phyloP scores from a whole-genome alignment of 1,139 yeast genomes.

The Protomyces inundatus region DNA sequence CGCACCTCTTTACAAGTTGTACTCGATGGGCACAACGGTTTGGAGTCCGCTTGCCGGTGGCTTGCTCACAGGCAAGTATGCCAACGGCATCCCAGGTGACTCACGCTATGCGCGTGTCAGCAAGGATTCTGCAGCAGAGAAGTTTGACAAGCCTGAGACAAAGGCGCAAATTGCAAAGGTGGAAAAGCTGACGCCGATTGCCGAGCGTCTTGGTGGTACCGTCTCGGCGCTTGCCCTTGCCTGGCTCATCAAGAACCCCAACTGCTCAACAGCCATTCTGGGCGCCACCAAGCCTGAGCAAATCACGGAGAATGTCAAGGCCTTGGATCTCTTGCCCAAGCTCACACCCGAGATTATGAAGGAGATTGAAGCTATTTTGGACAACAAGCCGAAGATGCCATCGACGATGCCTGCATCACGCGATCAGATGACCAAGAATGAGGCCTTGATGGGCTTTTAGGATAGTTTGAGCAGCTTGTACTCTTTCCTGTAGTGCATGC shows the following conservation, averaged over 20 bases:
- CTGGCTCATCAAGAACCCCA: conserved; percentile 37
- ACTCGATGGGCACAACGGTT: conserved; percentile 39
- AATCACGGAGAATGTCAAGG: conserved; percentile 37
- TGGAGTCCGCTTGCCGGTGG: conserved; percentile 39
- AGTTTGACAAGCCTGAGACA: conserved; percentile 34
- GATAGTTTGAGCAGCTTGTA: no score
- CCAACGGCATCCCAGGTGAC: conserved; percentile 36
- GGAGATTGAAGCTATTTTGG: conserved; percentile 37
- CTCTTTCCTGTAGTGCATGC: no score
- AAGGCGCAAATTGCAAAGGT: conserved; percentile 35
- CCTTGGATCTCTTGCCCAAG: conserved; percentile 37
- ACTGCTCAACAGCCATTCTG: conserved; percentile 39
- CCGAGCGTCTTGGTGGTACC: conserved; percentile 36
- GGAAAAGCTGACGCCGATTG: conserved; percentile 34
- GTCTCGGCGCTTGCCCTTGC: conserved; percentile 39
- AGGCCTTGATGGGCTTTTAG: conserved; percentile 4
- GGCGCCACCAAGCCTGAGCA: conserved; percentile 41
- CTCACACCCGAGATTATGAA: conserved; percentile 37
- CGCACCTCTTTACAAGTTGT: conserved; percentile 37
- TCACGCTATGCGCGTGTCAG: conserved; percentile 33
- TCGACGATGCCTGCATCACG: conserved; percentile 17
- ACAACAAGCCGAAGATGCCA: conserved; percentile 35
- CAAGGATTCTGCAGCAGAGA: conserved; percentile 29
- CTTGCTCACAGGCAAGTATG: conserved; percentile 39
- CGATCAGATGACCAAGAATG: conserved; percentile 18